Evolutionary conservation across 1,284 basidiomycete species (phyloP).

Genomic region (Tylopilus sp.): DNA sequence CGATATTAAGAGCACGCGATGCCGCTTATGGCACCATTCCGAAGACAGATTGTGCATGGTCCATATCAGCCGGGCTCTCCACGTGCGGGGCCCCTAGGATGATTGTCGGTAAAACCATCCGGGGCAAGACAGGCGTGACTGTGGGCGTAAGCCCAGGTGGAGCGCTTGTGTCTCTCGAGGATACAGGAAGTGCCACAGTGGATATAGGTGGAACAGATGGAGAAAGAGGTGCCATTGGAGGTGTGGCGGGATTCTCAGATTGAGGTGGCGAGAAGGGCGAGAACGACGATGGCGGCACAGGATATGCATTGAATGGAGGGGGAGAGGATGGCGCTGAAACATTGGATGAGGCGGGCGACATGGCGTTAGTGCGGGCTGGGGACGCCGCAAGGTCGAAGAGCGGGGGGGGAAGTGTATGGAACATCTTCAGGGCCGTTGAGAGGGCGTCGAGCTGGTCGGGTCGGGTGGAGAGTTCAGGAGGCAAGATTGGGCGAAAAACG

Average conservation of each 20-base stretch:
- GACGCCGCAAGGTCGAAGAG: constrained; percentile 34
- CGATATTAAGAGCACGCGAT: not conserved
- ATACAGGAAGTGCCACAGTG: constrained; percentile 6
- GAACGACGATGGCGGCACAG: constrained; percentile 2
- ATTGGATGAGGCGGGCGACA: constrained; percentile 20
- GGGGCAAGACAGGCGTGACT: constrained; percentile 18
- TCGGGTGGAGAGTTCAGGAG: not conserved
- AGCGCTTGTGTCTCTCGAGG: not conserved
- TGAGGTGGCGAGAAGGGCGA: constrained; percentile 10
- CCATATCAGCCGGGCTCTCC: constrained; percentile 32
- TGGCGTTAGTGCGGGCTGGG: constrained; percentile 31
- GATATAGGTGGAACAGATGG: constrained; percentile 20
- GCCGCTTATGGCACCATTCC: not conserved
- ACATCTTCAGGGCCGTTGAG: constrained; percentile 42
- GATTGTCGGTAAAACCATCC: constrained; percentile 16
- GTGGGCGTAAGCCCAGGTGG: not conserved
- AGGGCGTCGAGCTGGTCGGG: constrained; percentile 43
- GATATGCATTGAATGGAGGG: constrained; percentile 5
- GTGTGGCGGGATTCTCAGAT: not conserved
- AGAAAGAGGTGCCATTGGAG: constrained; percentile 2
- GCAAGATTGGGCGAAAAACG: not conserved
- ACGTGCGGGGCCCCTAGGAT: constrained; percentile 21
- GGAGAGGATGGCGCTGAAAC: constrained; percentile 15
- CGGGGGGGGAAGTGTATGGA: constrained; percentile 46
- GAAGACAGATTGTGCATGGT: constrained; percentile 12